Conservation (phyloP, 1,139 yeast genomes). For the Suhomyces guaymorum region DNA sequence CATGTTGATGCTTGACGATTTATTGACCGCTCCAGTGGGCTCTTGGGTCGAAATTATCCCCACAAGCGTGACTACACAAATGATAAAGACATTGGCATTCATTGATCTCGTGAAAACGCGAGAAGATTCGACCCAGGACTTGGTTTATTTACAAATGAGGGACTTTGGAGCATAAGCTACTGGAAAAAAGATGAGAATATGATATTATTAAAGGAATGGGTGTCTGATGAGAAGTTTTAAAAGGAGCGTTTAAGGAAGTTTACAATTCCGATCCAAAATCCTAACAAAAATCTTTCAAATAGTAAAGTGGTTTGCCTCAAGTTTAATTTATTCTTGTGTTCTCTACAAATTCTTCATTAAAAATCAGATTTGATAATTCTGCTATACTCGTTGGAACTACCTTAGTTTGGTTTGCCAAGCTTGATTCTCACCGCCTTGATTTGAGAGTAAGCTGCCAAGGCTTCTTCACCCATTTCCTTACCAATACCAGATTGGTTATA, state of each 20-base stretch:
- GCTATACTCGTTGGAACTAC: no score
- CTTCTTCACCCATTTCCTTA: slow-evolving; percentile 31
- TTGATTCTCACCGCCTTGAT: slow-evolving; percentile 27
- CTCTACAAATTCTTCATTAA: no score
- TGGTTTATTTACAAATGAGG: slow-evolving; percentile 14
- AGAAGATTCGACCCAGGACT: slow-evolving; percentile 14
- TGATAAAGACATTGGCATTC: slow-evolving; percentile 21
- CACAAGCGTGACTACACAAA: slow-evolving; percentile 14
- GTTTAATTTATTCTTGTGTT: no score
- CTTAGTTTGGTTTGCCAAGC: slow-evolving; percentile 4
- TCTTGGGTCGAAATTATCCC: slow-evolving; percentile 20
- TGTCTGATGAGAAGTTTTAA: no score
- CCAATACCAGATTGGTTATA: slow-evolving; percentile 32
- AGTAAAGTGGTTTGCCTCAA: no score
- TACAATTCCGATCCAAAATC: no score
- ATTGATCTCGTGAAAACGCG: slow-evolving; percentile 20
- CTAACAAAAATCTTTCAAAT: no score
- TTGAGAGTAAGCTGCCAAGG: slow-evolving; percentile 28
- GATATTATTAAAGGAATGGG: no score
- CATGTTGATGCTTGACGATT: slow-evolving; percentile 7
- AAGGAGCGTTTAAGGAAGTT: no score
- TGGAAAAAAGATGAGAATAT: no score
- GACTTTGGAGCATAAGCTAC: no score
- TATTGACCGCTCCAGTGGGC: slow-evolving; percentile 10
- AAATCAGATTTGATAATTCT: no score